A percentile compares a stretch with the other conserved stretches of the same genome.
Evolutionary conservation across 495 filamentous ascomycete species (phyloP).

Genomic region (Terfezia claveryi): DNA sequence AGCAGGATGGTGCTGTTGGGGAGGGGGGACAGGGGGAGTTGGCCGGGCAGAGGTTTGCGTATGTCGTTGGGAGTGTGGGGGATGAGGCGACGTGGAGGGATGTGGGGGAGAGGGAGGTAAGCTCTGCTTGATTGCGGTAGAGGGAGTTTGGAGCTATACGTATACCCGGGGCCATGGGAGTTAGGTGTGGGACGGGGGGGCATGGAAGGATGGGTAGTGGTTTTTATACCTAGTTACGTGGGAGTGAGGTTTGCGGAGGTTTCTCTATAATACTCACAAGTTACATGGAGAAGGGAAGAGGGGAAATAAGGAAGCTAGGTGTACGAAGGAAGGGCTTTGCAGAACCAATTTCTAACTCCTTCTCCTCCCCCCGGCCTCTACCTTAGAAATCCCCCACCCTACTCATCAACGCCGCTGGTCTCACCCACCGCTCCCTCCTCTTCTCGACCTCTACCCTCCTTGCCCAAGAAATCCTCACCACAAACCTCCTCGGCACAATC

Average conservation of each 20-base stretch:
- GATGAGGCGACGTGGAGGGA: conserved; percentile 26
- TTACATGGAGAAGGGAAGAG: too few relatives aligned
- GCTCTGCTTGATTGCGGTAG: background rate
- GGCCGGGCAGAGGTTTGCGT: background rate
- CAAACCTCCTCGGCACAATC: conserved; percentile 55
- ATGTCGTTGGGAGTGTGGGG: conserved; percentile 29
- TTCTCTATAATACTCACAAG: too few relatives aligned
- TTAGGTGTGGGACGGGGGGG: too few relatives aligned
- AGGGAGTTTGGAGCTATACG: too few relatives aligned
- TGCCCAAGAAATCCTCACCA: conserved; percentile 32
- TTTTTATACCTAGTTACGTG: too few relatives aligned
- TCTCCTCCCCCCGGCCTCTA: background rate
- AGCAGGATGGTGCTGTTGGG: background rate
- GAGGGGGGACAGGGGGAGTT: background rate
- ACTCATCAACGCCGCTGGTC: conserved; percentile 56
- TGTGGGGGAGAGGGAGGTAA: conserved; percentile 26
- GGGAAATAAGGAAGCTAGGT: too few relatives aligned
- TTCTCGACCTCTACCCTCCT: conserved; percentile 22
- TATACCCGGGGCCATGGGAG: too few relatives aligned
- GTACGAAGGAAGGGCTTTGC: too few relatives aligned
- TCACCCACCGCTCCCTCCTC: conserved; percentile 38
- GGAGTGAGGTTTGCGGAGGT: too few relatives aligned
- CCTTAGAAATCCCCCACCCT: conserved; percentile 31
- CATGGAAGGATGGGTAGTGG: too few relatives aligned
- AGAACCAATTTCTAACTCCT: background rate